Evolutionary conservation across 2,329 filamentous ascomycete species (phyloP).

Genomic region (Hymenoscyphus salicellus): DNA sequence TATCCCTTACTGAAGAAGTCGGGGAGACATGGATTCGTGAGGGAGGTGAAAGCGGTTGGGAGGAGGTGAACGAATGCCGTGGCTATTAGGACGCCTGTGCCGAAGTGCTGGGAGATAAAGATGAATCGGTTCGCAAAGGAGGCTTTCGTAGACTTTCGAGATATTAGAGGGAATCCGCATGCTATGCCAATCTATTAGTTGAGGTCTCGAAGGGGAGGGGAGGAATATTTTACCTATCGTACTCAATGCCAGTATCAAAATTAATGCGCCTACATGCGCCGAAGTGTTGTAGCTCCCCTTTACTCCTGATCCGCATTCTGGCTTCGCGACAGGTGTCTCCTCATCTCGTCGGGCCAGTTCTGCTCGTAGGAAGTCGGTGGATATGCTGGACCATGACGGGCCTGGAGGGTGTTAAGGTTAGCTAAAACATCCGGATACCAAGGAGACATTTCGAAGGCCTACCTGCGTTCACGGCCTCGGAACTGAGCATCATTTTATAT

Average conservation of each 20-base stretch:
- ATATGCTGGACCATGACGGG: slow-evolving; percentile 29
- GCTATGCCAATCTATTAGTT: slow-evolving; percentile 25
- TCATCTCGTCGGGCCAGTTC: slow-evolving; percentile 50
- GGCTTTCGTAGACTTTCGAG: slow-evolving; percentile 32
- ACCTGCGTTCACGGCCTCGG: slow-evolving; percentile 2
- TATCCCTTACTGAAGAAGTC: slow-evolving; percentile 78
- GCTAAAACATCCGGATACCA: neutral
- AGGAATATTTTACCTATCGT: slow-evolving; percentile 42
- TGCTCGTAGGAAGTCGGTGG: slow-evolving; percentile 42
- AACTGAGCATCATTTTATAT: slow-evolving; percentile 10
- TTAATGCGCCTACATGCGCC: slow-evolving; percentile 55
- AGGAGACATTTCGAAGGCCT: neutral
- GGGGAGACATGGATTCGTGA: slow-evolving; percentile 66
- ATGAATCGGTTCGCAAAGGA: slow-evolving; percentile 38
- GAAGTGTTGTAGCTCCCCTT: slow-evolving; percentile 52
- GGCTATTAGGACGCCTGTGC: slow-evolving; percentile 80
- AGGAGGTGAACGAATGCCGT: slow-evolving; percentile 77
- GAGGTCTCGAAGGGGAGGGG: neutral
- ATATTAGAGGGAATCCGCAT: slow-evolving; percentile 37
- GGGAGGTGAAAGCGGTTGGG: slow-evolving; percentile 58
- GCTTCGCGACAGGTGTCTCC: slow-evolving; percentile 32
- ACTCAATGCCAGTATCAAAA: slow-evolving; percentile 54
- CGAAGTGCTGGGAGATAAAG: slow-evolving; percentile 65
- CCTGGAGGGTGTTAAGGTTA: slow-evolving; percentile 2
- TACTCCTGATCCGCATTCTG: slow-evolving; percentile 51